These are phyloP conservation scores for Phytophthora pluvialis DNA, from an alignment of 352 stramenopile species.

Conservation along the genomic window DNA sequence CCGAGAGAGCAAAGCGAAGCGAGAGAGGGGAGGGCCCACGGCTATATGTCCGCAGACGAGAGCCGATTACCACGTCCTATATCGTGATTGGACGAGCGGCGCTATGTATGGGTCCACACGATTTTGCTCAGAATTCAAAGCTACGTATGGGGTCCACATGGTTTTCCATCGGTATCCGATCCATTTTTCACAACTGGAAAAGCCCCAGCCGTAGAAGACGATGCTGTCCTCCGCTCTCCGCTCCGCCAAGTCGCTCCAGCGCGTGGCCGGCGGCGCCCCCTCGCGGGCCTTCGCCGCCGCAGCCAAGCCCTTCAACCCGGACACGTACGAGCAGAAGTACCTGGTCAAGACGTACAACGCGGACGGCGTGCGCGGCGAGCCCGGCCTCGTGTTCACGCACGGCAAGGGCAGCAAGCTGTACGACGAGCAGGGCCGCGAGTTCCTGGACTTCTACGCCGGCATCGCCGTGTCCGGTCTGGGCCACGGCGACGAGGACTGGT, in stretches of 20 bases:
- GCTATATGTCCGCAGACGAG: too few species aligned
- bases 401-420: slow-evolving; percentile 93
- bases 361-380: slow-evolving; percentile 71
- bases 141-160: slow-evolving; percentile 21
- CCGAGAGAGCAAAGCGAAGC: too few species aligned
- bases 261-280: slow-evolving; percentile 9
- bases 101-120: slow-evolving; percentile 21
- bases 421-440: slow-evolving; percentile 82
- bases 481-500: slow-evolving; percentile 92
- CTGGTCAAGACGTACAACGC: slow-evolving; percentile 85
- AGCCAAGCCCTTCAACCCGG: slow-evolving; percentile 48
- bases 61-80: slow-evolving; percentile 37
- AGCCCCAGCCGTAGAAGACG: slow-evolving; percentile 6
- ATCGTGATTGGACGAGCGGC: slow-evolving; percentile 32
- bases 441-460: slow-evolving; percentile 95
- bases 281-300: slow-evolving; percentile 38
- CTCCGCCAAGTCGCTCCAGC: slow-evolving; percentile 26
- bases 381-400: slow-evolving; percentile 79
- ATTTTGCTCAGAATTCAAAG: slow-evolving; percentile 8
- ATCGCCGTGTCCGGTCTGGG: slow-evolving; percentile 91
- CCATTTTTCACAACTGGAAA: slow-evolving; percentile 27
- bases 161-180: slow-evolving; percentile 14
- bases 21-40: too few species aligned
- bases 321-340: slow-evolving; percentile 84
- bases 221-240: slow-evolving; percentile 32